phyloP scores from a whole-genome alignment of 2,329 filamentous ascomycete species.

The Bertia moriformis region DNA sequence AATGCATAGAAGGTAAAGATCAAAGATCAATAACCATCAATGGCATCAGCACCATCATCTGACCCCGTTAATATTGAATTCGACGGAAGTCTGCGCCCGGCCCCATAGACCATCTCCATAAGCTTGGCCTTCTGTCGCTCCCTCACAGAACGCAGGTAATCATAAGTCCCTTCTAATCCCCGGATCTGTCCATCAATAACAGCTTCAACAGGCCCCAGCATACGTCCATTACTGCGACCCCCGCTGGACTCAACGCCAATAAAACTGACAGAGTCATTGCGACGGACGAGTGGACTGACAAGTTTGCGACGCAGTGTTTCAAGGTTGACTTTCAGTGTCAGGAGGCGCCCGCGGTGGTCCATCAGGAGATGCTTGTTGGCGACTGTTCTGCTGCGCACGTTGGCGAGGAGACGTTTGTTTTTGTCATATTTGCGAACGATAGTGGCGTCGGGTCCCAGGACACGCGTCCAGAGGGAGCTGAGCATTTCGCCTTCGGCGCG shows the following conservation, averaged over 20 bases:
- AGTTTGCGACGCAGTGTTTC: constrained; percentile 50
- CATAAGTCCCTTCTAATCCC: constrained; percentile 50
- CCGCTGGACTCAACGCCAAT: constrained; percentile 12
- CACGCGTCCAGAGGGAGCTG: constrained; percentile 48
- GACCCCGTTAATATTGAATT: not conserved
- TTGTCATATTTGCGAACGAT: constrained; percentile 55
- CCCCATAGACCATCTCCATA: constrained; percentile 43
- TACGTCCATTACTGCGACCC: not conserved
- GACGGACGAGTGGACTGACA: constrained; percentile 49
- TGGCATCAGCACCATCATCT: not conserved
- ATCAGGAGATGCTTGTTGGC: constrained; percentile 53
- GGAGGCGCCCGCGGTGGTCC: constrained; percentile 48
- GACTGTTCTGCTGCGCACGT: constrained; percentile 46
- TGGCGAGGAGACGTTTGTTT: constrained; percentile 49
- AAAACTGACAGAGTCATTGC: constrained; percentile 30
- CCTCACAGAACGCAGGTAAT: constrained; percentile 42
- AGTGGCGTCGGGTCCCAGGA: constrained; percentile 44
- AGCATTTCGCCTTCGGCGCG: constrained; percentile 51
- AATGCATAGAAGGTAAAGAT: not conserved
- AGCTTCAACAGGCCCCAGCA: constrained; percentile 1
- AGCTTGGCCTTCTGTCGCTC: constrained; percentile 51
- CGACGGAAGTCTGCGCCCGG: not conserved
- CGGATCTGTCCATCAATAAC: constrained; percentile 46
- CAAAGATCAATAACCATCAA: not conserved
- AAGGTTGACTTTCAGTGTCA: constrained; percentile 50